Conservation (phyloP, 192 early-diverging fungal species). For the Backusella australiensis region DNA sequence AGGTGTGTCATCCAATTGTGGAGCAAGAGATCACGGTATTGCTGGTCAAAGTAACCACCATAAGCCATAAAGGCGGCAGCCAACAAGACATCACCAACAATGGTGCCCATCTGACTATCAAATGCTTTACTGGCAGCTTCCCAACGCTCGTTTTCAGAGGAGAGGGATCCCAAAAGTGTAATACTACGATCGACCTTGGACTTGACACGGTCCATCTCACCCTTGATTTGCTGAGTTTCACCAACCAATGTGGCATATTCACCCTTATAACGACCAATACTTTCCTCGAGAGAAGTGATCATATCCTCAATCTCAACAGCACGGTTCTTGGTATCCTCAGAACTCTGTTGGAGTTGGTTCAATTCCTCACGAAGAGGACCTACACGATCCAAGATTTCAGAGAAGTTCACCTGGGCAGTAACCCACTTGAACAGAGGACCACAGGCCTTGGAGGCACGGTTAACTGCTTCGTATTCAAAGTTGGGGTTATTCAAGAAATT, state of each 20-base stretch:
- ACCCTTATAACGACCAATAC: slow-evolving; percentile 91
- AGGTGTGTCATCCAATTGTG: slow-evolving; percentile 79
- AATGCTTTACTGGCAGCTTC: slow-evolving; percentile 85
- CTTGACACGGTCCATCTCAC: slow-evolving; percentile 92
- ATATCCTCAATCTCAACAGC: slow-evolving; percentile 74
- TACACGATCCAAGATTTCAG: slow-evolving; percentile 90
- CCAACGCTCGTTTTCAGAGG: slow-evolving; percentile 94
- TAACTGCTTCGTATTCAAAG: slow-evolving; percentile 95
- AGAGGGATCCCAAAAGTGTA: slow-evolving; percentile 81
- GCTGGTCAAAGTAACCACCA: slow-evolving; percentile 97
- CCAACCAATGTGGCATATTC: slow-evolving; percentile 97
- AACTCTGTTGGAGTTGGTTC: slow-evolving; percentile 71
- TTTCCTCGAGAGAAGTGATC: slow-evolving; percentile 81
- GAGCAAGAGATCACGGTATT: slow-evolving; percentile 81
- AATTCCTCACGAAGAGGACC: slow-evolving; percentile 96
- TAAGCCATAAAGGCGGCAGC: slow-evolving; percentile 95
- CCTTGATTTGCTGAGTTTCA: slow-evolving; percentile 86
- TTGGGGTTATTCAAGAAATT: slow-evolving; percentile 81
- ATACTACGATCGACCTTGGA: slow-evolving; percentile 90
- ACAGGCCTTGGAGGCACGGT: slow-evolving; percentile 96
- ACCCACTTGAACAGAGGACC: slow-evolving; percentile 99
- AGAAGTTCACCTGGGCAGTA: slow-evolving; percentile 91
- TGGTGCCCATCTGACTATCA: slow-evolving; percentile 94
- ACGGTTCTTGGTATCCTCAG: slow-evolving; percentile 66
- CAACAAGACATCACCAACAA: slow-evolving; percentile 94